Conservation (phyloP, 106 monocot species). For the Dioscorea zingiberensis region DNA sequence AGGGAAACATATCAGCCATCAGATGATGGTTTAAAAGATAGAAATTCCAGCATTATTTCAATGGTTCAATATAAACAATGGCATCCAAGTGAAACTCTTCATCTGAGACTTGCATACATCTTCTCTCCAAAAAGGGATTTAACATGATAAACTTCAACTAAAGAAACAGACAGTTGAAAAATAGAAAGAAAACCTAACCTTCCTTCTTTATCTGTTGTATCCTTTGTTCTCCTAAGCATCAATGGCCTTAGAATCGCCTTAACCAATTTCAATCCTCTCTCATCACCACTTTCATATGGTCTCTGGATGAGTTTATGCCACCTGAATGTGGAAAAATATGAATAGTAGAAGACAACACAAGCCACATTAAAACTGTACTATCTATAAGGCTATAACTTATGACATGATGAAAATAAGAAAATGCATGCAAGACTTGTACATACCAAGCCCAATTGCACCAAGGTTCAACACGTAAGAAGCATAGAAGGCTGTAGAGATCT, state of each 20-base stretch:
- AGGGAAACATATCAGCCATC: slow-evolving; percentile 8
- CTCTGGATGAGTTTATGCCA: slow-evolving; percentile 84
- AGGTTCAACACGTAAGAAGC: slow-evolving; percentile 82
- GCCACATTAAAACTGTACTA: no score
- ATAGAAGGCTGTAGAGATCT: slow-evolving; percentile 89
- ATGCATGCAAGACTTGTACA: background rate
- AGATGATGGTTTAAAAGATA: no score
- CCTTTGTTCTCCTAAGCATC: slow-evolving; percentile 88
- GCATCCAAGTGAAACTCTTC: background rate
- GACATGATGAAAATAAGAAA: background rate
- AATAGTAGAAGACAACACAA: no score
- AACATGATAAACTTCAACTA: no score
- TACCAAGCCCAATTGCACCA: slow-evolving; percentile 87
- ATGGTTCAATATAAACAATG: no score
- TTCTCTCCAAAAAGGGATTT: background rate
- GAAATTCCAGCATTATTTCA: no score
- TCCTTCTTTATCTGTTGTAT: slow-evolving; percentile 83
- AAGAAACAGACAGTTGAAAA: no score
- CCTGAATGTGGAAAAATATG: slow-evolving; percentile 23
- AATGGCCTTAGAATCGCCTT: slow-evolving; percentile 78
- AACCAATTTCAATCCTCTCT: slow-evolving; percentile 64
- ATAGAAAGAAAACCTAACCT: slow-evolving; percentile 23
- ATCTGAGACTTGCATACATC: background rate
- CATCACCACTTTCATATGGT: slow-evolving; percentile 87
- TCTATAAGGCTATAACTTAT: no score